These are phyloP conservation scores for Pseudopyrenochaeta lycopersici DNA, from an alignment of 2,329 filamentous ascomycete species.

Conservation along the genomic window DNA sequence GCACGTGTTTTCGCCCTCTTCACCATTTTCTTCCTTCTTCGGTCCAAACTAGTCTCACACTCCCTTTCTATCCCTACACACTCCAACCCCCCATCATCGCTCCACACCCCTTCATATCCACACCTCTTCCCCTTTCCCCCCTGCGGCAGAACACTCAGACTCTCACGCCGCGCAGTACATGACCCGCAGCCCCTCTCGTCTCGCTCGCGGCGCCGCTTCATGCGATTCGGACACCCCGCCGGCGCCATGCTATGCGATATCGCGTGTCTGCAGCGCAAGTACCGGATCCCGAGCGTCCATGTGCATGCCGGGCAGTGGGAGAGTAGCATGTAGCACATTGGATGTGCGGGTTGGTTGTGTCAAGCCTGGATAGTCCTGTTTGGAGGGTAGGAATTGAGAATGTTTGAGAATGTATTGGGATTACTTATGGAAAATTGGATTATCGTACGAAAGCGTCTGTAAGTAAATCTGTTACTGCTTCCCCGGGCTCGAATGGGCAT, in stretches of 20 bases:
- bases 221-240: slow-evolving; percentile 33
- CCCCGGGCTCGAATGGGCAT: too few species aligned
- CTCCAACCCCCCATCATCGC: not conserved
- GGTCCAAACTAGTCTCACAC: not conserved
- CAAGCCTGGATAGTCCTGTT: too few species aligned
- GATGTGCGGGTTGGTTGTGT: not conserved
- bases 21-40: not conserved
- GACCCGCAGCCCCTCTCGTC: slow-evolving; percentile 10
- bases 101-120: not conserved
- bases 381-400: too few species aligned
- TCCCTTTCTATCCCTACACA: not conserved
- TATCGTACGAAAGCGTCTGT: too few species aligned
- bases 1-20: not conserved
- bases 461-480: too few species aligned
- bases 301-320: slow-evolving; percentile 26
- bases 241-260: slow-evolving; percentile 24
- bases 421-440: too few species aligned
- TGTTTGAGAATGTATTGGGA: too few species aligned
- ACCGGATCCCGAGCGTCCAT: slow-evolving; percentile 20
- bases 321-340: slow-evolving; percentile 40
- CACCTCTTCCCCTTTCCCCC: not conserved
- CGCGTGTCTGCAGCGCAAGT: slow-evolving; percentile 35
- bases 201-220: slow-evolving; percentile 20
- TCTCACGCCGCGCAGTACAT: slow-evolving; percentile 19
- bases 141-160: slow-evolving; percentile 23